Base-by-base conservation (phyloP, 495 filamentous ascomycete species). In the Penicillium desertorum region DNA sequence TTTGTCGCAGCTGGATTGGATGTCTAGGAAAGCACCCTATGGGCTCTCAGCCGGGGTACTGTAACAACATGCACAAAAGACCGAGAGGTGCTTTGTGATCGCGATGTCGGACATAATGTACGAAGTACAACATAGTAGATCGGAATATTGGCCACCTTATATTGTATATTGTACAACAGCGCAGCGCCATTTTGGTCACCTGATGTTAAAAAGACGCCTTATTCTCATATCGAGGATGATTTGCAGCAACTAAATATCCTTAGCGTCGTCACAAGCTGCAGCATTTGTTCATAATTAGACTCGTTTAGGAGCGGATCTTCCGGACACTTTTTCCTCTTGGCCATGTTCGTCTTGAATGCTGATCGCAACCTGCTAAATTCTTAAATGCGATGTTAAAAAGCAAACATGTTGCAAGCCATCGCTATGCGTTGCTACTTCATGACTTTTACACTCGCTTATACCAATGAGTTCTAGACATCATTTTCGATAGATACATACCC, bases 1-100 rank as follows among this genome's bases (percentile, higher is more conserved):
- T 57, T 49, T 56, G 36, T 39, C 46, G 23, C 36, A n/a, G 42
- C 43, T 53, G 62, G 56, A 45, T 47, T 65, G 59, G 65, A 62
- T 57, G 62, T n/a, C 30, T 44, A 51, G 63, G 63, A 62, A 63
- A 63, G 48, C 44, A 62, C 39, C 62, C 51, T 55, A 65, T 67
- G 62, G 62, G 62, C 42, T 62, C 51, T 32, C 16, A 10, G 32
- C 36, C 39, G 25, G 45, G 61, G 34, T 51, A 20, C 19, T 46
- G 30, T 43, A 55, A 52, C 56, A 36, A 48, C 51, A 62, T 47
- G 47, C 37, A 37, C 5, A 34, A 47, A 55, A 20, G n/a, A 20
- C 53, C 23, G n/a, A 22, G 32, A 29, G 47, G 29, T 20, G 30
- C 30, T 34, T 25, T 47, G 43, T 47, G 32, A 34, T 45, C 39